Evolutionary conservation across 164 flowering plant genomes (phyloP), one percentile per base, ranked within the genome.

Genomic region (Magnolia sinica): DNA sequence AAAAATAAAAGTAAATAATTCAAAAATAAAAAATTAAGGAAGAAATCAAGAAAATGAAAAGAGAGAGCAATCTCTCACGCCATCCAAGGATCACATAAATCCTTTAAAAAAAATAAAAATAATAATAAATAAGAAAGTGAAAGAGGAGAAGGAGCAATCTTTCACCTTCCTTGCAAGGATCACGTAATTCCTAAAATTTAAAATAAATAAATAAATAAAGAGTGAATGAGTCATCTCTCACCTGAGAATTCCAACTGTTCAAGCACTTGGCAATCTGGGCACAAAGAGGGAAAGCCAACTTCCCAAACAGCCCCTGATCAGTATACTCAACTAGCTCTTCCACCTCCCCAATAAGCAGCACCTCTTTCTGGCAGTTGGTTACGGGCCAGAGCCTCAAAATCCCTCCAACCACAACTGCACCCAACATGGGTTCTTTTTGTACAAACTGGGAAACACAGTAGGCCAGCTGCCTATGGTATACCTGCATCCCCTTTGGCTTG

Each of bases 391-490:
- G 86, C 83, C 71, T 86, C 61, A 92, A 68, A 45, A 91, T 84
- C 51, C 91, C 91, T 73, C 86, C 77, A 18, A 89, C 83, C 14
- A 88, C 86, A 52, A 76, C 69, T 66, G 82, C 93, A 37, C 90
- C 91, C 37, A 92, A 91, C 70, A 58, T 74, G 23, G 90, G 89
- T 82, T 92, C 95, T 78, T 92, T 92, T 81, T 89, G 88, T 83
- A 91, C 88, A 81, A 92, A 91, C 87, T 90, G 97, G 14, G 85
- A 79, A 3, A 90, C 89, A 77, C 97, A 91, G 64, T 91, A 92
- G 79, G 90, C 83, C 80, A 91, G 79, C 79, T 92, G 97, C 84
- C 83, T 84, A 64, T 92, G 88, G 71, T 88, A 91, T 50, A 63
- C 79, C 70, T 72, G 91, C 89, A 90, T 80, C 2, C 87, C 87